A percentile compares a stretch with the other conserved stretches of the same genome.
These are phyloP conservation scores for Dactylis glomerata DNA, from an alignment of 176 grass and related monocot species.

Conservation along the genomic window DNA sequence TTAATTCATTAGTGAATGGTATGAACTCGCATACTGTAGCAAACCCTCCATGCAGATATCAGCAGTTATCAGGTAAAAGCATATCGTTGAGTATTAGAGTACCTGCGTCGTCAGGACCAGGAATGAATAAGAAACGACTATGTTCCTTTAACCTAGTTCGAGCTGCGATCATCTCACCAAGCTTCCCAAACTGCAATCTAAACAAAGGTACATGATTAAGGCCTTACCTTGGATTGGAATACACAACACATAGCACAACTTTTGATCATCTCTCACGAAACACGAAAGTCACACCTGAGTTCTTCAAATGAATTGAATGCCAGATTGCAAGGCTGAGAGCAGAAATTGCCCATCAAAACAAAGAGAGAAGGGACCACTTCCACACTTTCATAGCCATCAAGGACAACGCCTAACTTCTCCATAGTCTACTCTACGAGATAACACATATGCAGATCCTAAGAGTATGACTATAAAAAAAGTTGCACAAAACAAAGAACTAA, in stretches of 20 bases:
- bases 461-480: constrained; percentile 10
- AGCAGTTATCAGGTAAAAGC: constrained; percentile 21
- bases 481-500: constrained; percentile 26
- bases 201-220: constrained; percentile 4
- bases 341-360: constrained; percentile 98
- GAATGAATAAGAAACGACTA: constrained; percentile 85
- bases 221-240: constrained; percentile 10
- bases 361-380: constrained; percentile 90
- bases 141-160: constrained; percentile 73
- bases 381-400: constrained; percentile 89
- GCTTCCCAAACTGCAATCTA: constrained; percentile 91
- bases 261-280: not conserved
- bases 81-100: constrained; percentile 26
- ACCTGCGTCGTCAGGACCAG: constrained; percentile 94
- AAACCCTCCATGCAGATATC: not conserved
- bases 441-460: constrained; percentile 31
- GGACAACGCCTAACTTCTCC: constrained; percentile 77
- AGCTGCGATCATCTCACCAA: constrained; percentile 84
- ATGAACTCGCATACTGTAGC: not conserved
- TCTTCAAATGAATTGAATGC: constrained; percentile 81
- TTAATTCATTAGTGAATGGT: not conserved
- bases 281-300: constrained; percentile 56
- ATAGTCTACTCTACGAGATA: constrained; percentile 79
- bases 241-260: not conserved
- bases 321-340: constrained; percentile 78